Conservation (phyloP, 257 asterid species). For the Salvia splendens region DNA sequence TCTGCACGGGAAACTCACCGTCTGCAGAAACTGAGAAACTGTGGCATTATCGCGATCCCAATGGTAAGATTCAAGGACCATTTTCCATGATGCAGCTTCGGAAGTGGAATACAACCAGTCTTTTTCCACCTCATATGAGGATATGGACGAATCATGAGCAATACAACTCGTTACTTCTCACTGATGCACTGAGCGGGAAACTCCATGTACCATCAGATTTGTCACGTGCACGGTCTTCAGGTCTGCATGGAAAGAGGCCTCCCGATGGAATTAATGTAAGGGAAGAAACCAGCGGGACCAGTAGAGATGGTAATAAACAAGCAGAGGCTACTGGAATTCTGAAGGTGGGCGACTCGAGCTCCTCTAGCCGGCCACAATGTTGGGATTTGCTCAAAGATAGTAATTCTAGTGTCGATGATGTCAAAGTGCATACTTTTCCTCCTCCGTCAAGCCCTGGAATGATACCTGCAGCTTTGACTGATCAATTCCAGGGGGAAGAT, state of each 20-base stretch:
- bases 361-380: slow-evolving; percentile 49
- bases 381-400: slow-evolving; percentile 52
- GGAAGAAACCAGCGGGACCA: slow-evolving; percentile 14
- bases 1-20: slow-evolving; percentile 39
- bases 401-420: slow-evolving; percentile 35
- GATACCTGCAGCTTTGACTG: slow-evolving; percentile 25
- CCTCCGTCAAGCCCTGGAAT: slow-evolving; percentile 37
- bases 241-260: slow-evolving; percentile 39
- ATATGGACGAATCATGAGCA: slow-evolving; percentile 84
- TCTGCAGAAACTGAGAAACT: slow-evolving; percentile 67
- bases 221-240: slow-evolving; percentile 40
- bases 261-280: slow-evolving; percentile 23
- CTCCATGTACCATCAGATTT: slow-evolving; percentile 51
- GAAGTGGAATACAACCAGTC: slow-evolving; percentile 80
- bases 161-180: slow-evolving; percentile 67
- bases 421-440: slow-evolving; percentile 29
- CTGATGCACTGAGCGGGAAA: slow-evolving; percentile 61
- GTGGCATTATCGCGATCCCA: slow-evolving; percentile 98
- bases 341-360: slow-evolving; percentile 44
- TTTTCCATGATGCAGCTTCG: slow-evolving; percentile 84
- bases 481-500: slow-evolving; percentile 30
- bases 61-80: slow-evolving; percentile 90
- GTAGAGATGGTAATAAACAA: slow-evolving; percentile 30
- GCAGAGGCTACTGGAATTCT: slow-evolving; percentile 33
- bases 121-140: slow-evolving; percentile 84